Percentiles rank a stretch among this genome's conserved stretches.
Conservation (phyloP, 306 rosid genomes). For the Sicyos edulis region DNA sequence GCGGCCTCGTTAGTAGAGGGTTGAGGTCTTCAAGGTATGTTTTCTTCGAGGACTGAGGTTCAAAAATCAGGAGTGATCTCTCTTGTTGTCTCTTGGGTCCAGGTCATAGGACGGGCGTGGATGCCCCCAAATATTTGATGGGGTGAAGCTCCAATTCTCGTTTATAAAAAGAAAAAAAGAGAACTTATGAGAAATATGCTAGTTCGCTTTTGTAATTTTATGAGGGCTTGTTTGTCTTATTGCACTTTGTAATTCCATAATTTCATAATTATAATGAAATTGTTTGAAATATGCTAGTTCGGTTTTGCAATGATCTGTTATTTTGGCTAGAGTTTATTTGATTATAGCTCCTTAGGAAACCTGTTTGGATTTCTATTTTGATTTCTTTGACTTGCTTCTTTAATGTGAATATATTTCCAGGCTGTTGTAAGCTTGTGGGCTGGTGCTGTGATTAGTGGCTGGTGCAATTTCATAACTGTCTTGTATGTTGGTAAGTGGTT, state of each 20-base stretch:
- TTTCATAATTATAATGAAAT: no score
- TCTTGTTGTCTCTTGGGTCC: no score
- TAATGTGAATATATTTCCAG: conserved; percentile 36
- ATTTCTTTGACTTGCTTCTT: conserved; percentile 21
- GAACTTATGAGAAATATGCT: neutral
- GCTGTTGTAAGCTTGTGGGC: conserved; percentile 57
- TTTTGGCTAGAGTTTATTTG: neutral
- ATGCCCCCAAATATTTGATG: no score
- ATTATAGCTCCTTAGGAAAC: neutral
- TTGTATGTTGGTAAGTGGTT: conserved; percentile 61
- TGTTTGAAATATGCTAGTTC: neutral
- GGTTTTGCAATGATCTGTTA: neutral
- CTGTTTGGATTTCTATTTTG: conserved; percentile 15
- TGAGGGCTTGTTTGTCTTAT: no score
- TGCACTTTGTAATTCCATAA: no score
- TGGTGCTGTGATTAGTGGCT: conserved; percentile 76
- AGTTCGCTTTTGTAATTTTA: neutral
- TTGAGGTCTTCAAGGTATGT: no score
- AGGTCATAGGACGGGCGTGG: no score
- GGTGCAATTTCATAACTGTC: conserved; percentile 81
- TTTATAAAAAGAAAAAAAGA: no score
- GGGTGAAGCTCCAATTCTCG: no score
- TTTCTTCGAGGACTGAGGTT: no score
- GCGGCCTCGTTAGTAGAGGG: no score
- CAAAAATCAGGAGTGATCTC: no score